Base-by-base conservation (phyloP, 2,329 filamentous ascomycete species). In the Graphilbum ipis-grandicollis region DNA sequence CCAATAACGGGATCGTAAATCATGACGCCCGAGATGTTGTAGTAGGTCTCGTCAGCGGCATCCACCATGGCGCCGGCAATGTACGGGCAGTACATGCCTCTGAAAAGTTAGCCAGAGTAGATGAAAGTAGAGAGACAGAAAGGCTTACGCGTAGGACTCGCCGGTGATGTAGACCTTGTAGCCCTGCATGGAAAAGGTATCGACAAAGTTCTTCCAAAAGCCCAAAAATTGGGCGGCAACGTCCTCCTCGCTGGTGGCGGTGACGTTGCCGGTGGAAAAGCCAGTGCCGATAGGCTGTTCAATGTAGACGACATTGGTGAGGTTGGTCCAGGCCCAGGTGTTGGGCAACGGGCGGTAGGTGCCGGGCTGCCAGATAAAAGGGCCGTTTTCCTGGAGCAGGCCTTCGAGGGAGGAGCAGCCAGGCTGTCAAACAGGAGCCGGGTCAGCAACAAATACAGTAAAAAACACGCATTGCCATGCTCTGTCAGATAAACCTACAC, bases 151-250 rank as follows among this genome's bases (percentile, higher is more conserved):
- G 46, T 80, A 84, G 0, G 68, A 76, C 52, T 82, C 79, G 7
- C 79, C 82, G 0, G 78, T 66, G 39, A 90, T 68, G 52, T 79
- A 88, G 9, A 84, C 66, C 44, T 79, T 79, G 47, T 68, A 71
- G 12, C 67, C 66, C 17, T 79, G 64, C 47, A 83, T 60, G n/a
- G 56, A 60, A 45, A 85, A 85, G 0, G 73, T 74, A 25, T 80
- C 62, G 40, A 83, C 57, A 46, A 84, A 85, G 56, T 83, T 83
- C 57, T 77, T 75, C 65, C 75, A 85, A 57, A 84, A 90, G 35
- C 77, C 77, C 14, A 79, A 60, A 51, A 88, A 84, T 45, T 86
- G 69, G n/a, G 58, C 54, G 0, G 78, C 77, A 2, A 79, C 63
- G 44, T 84, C 78, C 22, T 71, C 66, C 44, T 83, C 74, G 46